Evolutionary conservation across 2,329 filamentous ascomycete species (phyloP), one percentile per base, ranked within the genome.

Genomic region (Colletotrichum spaethianum): DNA sequence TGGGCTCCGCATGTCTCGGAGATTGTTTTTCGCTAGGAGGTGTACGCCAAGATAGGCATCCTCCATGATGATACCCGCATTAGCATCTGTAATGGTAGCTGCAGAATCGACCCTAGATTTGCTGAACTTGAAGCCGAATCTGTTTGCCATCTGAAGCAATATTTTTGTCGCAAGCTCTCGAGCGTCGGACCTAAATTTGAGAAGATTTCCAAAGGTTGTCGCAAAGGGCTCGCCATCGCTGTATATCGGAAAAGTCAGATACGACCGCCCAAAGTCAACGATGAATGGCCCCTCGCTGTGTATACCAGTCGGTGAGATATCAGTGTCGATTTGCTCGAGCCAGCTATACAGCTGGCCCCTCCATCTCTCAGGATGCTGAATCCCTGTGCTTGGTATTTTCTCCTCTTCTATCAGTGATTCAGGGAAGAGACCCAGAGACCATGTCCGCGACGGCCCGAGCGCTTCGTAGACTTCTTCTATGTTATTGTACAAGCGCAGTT

Each of bases 231-330:
- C 75, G 57, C 81, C 81, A 71, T 83, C 81, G 55, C 76, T 77
- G 60, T 76, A 74, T 9, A 79, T 79, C 7, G 82, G 82, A 60
- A 82, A 84, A 44, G 81, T 78, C 55, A 83, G 78, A 68, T 80
- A 82, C 0, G 80, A 80, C 70, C 81, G 81, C 40, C 78, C 78
- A 23, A 78, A 69, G 53, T 72, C 67, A 33, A 80, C 74, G 67
- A 80, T 75, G 12, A 80, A 75, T 1, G 79, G 78, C 3, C 48
- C 64, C 1, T 73, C 61, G 61, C 28, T 70, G 7, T n/a, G 52
- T 1, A 7, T 33, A 2, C 69, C 69, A 70, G 78, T 63, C 62
- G 77, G 65, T 63, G 61, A 72, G 0, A 28, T 16, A 31, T 60
- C 57, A 12, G 33, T 63, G 36, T 48, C 65, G 31, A 61, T 75